Evolutionary conservation across 2,329 filamentous ascomycete genomes (phyloP), one percentile per base, ranked within the genome.

Genomic region (Hymenoscyphus fructigenus): DNA sequence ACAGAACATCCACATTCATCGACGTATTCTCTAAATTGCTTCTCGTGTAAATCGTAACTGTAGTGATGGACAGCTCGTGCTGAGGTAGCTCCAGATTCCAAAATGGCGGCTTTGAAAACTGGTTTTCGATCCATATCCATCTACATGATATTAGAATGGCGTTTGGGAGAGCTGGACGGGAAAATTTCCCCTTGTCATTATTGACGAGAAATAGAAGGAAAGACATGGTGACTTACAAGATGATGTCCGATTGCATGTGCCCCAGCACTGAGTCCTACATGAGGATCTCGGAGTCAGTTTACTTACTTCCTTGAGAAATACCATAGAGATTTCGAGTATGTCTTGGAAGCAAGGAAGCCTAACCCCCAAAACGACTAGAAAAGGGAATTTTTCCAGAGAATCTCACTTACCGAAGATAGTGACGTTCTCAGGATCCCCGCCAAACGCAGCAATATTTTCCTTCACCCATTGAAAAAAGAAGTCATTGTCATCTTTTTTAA

Each of bases 381-480:
- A 29, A 5, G 28, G 28, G 5, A 29, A 29, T 29, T 3, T 29
- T 29, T 5, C 28, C 28, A 3, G 28, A 29, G 28, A 29, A 29
- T 29, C 28, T 29, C 28, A 29, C 28, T 29, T 29, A 29, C 28
- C 88, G 82, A 85, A 85, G 60, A 88, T 75, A 4, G 85, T 88
- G 26, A 89, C 80, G 65, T 84, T 82, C 3, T 75, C 75, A 1
- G 78, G 78, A 66, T 89, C 82, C 0, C 86, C 87, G 0, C 86
- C 86, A 74, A 89, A 87, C 4, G 75, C 76, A 5, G 75, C 81
- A 60, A 87, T 83, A 73, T 88, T 88, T 29, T 81, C 77, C 65
- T 80, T 79, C 38, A 89, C 81, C 87, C 87, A 90, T 65, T 79
- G 76, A 20, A 89, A 77, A 14, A 85, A 79, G 26, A 82, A 73